Evolutionary conservation across 306 rosid species (phyloP), one percentile per base, ranked within the genome.

Genomic region (Cicer arietinum): DNA sequence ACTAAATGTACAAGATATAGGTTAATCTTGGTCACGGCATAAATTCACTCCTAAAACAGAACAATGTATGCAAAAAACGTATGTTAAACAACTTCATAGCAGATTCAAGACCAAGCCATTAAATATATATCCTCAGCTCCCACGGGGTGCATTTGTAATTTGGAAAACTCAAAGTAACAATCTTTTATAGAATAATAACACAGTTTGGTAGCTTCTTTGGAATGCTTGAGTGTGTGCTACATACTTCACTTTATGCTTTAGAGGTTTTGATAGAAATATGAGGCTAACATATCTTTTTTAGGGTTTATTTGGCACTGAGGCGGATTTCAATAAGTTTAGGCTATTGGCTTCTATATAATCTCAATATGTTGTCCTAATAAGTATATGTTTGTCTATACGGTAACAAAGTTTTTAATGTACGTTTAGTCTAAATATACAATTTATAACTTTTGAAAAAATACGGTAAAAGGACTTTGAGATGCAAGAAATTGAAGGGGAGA

Each of bases 41-140:
- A 51, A 57, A 75, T 45, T 22, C 20, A 77, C 42, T 71, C 30
- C 13, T 16, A 60, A 53, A 5, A 43, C 41, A 43, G 61, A 69
- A 43, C 52, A 12, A 6, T 8, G 14, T 10, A 47, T 54, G 54
- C 2, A 61, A 63, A 41, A 57, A 25, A 64, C 35, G 47, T 35
- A 30, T 46, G 20, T 30, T 30, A 30, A 30, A 50, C n/a, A 40
- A n/a, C n/a, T 11, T 45, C 43, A 7, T 2, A 8, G 46, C 5
- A n/a, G 17, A 39, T 69, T 47, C 20, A 60, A 8, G 30, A 46
- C 46, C 20, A 60, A 8, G 17, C 54, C 47, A 7, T 41, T 39
- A 25, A 63, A 40, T 42, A 10, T 20, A 0, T 52, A 43, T 39
- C 46, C 48, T 37, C 59, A 35, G 45, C 59, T 9, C 48, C 20